Base-by-base conservation (phyloP, 129 eudicot species). In the Flaveria ramosissima region DNA sequence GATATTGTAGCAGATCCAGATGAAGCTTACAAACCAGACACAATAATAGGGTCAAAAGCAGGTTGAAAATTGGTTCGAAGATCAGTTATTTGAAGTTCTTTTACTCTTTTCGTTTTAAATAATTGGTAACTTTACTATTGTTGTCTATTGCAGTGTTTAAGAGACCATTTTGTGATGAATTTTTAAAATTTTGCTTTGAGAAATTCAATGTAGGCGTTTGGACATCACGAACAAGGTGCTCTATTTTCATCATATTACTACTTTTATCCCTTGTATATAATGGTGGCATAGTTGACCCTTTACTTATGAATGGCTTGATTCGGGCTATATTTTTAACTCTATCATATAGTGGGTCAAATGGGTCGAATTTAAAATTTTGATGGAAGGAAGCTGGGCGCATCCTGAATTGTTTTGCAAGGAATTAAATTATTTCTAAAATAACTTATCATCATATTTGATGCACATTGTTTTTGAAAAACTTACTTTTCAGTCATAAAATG, bases 91-190 rank as follows among this genome's bases (percentile, higher is more conserved):
- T 51, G 10, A 47, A 70, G 72, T 10, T 45, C 48, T 41, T 61
- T 65, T 19, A 71, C 71, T 45, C 23, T 48, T 62, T 68, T 66
- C 46, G 17, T 7, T 72, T 30, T 41, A 39, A 3, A 59, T 50
- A 47, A 52, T 48, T 63, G 68, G 73, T 83, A 62, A 85, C 77
- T 10, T 82, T 42, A 56, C 53, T 75, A 20, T 75, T 62, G 0
- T 27, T 72, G 83, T n/a, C 55, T 67, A 17, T 70, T 45, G 39
- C 83, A 93, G 98, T 91, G 78, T 93, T 85, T 61, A 93, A 89
- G 88, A 89, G 98, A 79, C 98, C 98, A 9, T 87, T 72, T 68
- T 91, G 90, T 82, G 91, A 88, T n/a, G 98, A 93, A 78, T 93
- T 93, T 85, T 74, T 93, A 71, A 71, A 89, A 52, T 93, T 93